Evolutionary conservation across 176 grass and related monocot genomes (phyloP), one percentile per base, ranked within the genome.

Genomic region (Panicum miliaceum): DNA sequence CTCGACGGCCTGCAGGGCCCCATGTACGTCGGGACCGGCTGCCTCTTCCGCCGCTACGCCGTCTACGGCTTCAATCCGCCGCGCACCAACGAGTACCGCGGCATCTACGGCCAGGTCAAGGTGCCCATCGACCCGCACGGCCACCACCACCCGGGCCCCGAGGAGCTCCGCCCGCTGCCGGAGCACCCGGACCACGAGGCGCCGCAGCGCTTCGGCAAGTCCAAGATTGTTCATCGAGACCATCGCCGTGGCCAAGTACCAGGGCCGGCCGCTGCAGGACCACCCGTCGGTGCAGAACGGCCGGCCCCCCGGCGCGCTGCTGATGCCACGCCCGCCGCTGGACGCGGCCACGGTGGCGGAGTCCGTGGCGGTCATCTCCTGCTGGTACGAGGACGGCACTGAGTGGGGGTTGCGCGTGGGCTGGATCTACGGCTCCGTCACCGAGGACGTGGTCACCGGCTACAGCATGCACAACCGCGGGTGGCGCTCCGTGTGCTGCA

Each of bases 401-500:
- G 92, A 94, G 87, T 98, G 95, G 95, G 95, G 92, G 20, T 63
- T 76, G 40, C 84, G 91, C 77, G 64, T 95, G 11, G 95, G 95
- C 6, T 98, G 92, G 92, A 98, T 98, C 74, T 98, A 98, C 84
- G 95, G 95, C 14, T 95, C 92, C 14, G 92, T 98, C 2, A 98
- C 92, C 13, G 92, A 98, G 81, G 95, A 98, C 77, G 95, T 98
- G 71, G 95, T 94, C 25, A 98, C 95, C 0, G 90, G 92, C 1
- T 98, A 95, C 82, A 82, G 92, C 13, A 94, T 98, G 92, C 95
- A 98, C 91, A 94, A 94, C 71, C 90, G 95, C 12, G 92, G 92
- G 19, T 98, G 95, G 95, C 92, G 92, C n/a, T 98, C 95, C 48
- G 86, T 94, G 12, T 98, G 95, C 90, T 98, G 96, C 93, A 90